A percentile compares a stretch with the other conserved stretches of the same genome.
These are phyloP conservation scores for Mycena olivaceomarginata DNA, from an alignment of 768 basidiomycete species.

Conservation along the genomic window DNA sequence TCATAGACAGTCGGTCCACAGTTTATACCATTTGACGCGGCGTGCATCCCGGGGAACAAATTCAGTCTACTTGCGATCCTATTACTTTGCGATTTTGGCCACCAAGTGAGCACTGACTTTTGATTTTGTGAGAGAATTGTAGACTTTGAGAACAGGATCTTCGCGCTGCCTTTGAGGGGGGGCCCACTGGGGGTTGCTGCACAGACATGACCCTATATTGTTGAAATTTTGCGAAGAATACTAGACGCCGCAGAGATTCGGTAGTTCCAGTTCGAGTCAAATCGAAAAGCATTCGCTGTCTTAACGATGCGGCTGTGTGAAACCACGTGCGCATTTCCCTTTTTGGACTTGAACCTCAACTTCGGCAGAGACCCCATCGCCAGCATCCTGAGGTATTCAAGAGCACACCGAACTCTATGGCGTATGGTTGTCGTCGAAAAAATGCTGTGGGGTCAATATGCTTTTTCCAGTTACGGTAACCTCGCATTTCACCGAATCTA, in stretches of 20 bases:
- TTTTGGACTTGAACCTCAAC: background rate
- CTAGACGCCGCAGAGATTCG: conserved; percentile 33
- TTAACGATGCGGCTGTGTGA: conserved; percentile 18
- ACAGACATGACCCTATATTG: conserved; percentile 66
- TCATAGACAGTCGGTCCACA: conserved; percentile 99
- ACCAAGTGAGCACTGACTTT: conserved; percentile 76
- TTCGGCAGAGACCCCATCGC: too few species aligned
- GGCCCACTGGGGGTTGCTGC: conserved; percentile 79
- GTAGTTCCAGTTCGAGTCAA: conserved; percentile 35
- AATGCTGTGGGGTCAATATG: conserved; percentile 14
- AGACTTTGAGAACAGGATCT: conserved; percentile 87
- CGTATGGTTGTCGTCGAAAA: background rate
- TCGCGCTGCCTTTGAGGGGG: conserved; percentile 61
- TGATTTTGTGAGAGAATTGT: conserved; percentile 93
- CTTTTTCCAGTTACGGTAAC: conserved; percentile 1
- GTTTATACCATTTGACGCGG: conserved; percentile 98
- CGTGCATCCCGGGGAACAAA: conserved; percentile 83
- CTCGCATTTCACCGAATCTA: conserved; percentile 6
- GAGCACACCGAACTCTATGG: background rate
- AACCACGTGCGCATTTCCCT: background rate
- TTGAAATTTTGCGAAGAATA: conserved; percentile 13
- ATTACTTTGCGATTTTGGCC: conserved; percentile 39
- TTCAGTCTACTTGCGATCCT: conserved; percentile 71
- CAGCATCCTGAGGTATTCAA: background rate
- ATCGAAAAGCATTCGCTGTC: conserved; percentile 34